phyloP scores from a whole-genome alignment of 106 monocot species.

The Dioscorea zingiberensis region DNA sequence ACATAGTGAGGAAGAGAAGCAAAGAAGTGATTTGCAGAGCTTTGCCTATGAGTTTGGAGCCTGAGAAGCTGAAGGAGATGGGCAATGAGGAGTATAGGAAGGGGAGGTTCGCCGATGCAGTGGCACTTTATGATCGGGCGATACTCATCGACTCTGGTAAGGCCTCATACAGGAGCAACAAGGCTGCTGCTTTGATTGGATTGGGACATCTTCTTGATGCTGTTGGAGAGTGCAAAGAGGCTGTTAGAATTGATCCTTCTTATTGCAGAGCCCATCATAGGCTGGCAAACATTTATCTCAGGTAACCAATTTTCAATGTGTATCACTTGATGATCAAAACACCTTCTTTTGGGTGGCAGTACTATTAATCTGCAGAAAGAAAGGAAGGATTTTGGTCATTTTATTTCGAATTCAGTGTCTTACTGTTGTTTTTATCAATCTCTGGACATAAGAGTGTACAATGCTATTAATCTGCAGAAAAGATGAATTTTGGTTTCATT shows the following conservation, averaged over 20 bases:
- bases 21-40: conserved; percentile 21
- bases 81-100: conserved; percentile 59
- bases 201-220: conserved; percentile 54
- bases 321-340: no score
- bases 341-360: no score
- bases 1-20: neutral
- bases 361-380: neutral
- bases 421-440: neutral
- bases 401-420: neutral
- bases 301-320: conserved; percentile 26
- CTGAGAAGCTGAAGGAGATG: conserved; percentile 57
- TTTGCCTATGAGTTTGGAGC: conserved; percentile 30
- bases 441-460: no score
- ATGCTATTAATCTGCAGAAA: no score
- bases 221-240: conserved; percentile 41
- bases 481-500: no score
- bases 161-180: conserved; percentile 52
- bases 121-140: conserved; percentile 45
- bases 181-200: conserved; percentile 42
- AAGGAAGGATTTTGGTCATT: neutral
- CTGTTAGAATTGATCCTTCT: conserved; percentile 39
- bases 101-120: conserved; percentile 43
- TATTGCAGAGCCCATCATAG: conserved; percentile 45
- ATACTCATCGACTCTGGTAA: conserved; percentile 26
- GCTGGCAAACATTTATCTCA: conserved; percentile 46